Evolutionary conservation across 2,329 filamentous ascomycete species (phyloP), one percentile per base, ranked within the genome.

Genomic region (Ceratocystiopsis minuta): DNA sequence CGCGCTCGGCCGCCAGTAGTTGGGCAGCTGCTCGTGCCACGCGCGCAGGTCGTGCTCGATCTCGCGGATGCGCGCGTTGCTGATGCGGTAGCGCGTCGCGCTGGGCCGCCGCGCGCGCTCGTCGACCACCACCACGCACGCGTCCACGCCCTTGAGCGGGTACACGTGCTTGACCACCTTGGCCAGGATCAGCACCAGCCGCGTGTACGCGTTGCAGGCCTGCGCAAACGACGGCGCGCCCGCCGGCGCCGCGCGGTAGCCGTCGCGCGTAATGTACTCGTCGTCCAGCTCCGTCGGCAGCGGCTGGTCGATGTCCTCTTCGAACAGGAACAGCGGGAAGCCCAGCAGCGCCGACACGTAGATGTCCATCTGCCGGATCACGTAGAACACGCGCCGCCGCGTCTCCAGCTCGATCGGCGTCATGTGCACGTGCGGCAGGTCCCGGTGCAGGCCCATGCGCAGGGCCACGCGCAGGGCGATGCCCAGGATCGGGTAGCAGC

Each of bases 401-500:
- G 70, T 66, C 57, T 81, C 74, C 41, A 71, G 64, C 51, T 80
- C 75, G 43, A 81, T 70, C 3, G 72, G 65, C 39, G 70, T 68
- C 42, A 80, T 68, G 43, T 68, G 68, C 43, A 72, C 68, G 38
- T 79, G 73, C 13, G 75, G 65, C 6, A 88, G 60, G 45, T 80
- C 73, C 41, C 83, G 77, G 55, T 90, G 83, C 20, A 88, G 63
- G 9, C 83, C 83, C 60, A 88, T 77, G 3, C 81, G 73, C 32
- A 88, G 60, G n/a, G 80, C 75, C 7, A 80, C 79, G 40, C 81
- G 72, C 39, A 87, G 63, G 2, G 80, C 82, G 51, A 88, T 80
- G 7, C 82, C 82, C 38, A 88, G 70, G 50, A 84, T 86, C 0
- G 80, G 75, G 57, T 88, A 88, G 54, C 82, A 88, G 11, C 76